Conservation (phyloP, 768 basidiomycete species). For the Collybia mongolica region DNA sequence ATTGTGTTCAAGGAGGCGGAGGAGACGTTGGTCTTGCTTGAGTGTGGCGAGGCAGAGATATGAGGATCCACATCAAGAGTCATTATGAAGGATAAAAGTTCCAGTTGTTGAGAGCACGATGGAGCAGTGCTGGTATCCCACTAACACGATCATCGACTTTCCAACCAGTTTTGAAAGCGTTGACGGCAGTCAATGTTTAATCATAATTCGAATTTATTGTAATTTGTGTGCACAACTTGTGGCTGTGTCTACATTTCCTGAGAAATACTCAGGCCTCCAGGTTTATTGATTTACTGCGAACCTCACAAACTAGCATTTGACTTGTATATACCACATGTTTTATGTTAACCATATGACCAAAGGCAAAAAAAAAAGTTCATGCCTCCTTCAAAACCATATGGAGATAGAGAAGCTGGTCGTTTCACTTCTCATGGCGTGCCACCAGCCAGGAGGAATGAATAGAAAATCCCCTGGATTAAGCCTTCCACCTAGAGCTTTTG, state of each 20-base stretch:
- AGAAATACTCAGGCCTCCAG: no score
- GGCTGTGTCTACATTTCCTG: no score
- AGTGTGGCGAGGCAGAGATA: constrained; percentile 22
- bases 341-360: not conserved
- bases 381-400: constrained; percentile 73
- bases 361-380: not conserved
- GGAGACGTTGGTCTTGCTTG: constrained; percentile 6
- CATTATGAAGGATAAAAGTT: no score
- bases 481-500: constrained; percentile 56
- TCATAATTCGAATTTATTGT: no score
- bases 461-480: constrained; percentile 84
- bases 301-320: not conserved
- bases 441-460: constrained; percentile 91
- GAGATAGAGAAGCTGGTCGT: constrained; percentile 84
- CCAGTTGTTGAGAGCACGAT: no score
- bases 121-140: no score
- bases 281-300: no score
- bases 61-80: constrained; percentile 21
- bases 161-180: no score
- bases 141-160: no score
- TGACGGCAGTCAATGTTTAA: no score
- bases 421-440: constrained; percentile 90
- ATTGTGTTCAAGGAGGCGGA: constrained; percentile 44
- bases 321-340: not conserved
- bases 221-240: no score